Base-by-base conservation (phyloP, 2,329 filamentous ascomycete species). In the Passalora sequoiae region DNA sequence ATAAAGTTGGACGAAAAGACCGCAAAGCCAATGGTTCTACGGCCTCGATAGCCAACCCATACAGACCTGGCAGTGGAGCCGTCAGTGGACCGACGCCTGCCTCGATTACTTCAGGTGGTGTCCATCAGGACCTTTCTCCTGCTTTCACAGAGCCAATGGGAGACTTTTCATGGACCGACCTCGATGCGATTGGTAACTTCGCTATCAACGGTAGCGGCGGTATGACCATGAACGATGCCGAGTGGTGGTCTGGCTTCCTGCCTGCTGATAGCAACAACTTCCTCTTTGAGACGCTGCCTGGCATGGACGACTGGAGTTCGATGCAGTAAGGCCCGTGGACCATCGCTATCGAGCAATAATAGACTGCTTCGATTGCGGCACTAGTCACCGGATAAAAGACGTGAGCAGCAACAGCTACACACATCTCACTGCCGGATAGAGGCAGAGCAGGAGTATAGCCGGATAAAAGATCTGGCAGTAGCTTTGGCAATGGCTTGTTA, bases 111-210 rank as follows among this genome's bases (percentile, higher is more conserved):
- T 57, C 56, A n/a, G 36, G 35, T 53, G 8, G 39, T 47, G 2
- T 36, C n/a, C 40, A 51, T 6, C 52, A 50, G 2, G 56, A 60
- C n/a, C 54, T 57, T 37, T 67, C 65, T 32, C 69, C 69, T 0
- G 66, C 66, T 19, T 55, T 69, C 9, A 69, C 68, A 4, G 70
- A 72, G 48, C 49, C 17, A 4, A 70, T 72, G 66, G 70, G 70
- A 6, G 70, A 72, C 46, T 73, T 73, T 52, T 69, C 66, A 20
- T 73, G 70, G 70, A 72, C 70, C 3, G 69, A 73, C 56, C 55
- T 73, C 3, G 59, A 65, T 46, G 70, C 70, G 10, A 70, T 73
- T 10, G 69, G 69, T 4, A 69, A 72, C 24, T 72, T 72, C 46
- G 70, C 69, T 0, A 65, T 72, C 39, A 69, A 70, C 54, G 69